Percentiles rank a stretch among this genome's conserved stretches.
These are phyloP conservation scores for Calonectria pauciramosa DNA, from an alignment of 2,329 filamentous ascomycete species.

Conservation along the genomic window DNA sequence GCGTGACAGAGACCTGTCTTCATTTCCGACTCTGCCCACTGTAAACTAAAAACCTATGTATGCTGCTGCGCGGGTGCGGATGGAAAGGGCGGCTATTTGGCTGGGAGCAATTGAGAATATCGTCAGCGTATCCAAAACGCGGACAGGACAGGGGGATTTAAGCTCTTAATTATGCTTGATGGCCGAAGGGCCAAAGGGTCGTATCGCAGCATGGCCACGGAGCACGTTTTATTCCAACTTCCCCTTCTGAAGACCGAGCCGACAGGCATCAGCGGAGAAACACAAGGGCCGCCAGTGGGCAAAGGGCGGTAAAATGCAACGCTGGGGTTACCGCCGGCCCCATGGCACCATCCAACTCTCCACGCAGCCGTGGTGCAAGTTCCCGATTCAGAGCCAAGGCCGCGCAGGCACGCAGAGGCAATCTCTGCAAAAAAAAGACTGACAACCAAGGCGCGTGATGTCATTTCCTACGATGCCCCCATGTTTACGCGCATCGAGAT, in stretches of 20 bases:
- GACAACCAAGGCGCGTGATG: slow-evolving; percentile 8
- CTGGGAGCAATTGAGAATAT: neutral
- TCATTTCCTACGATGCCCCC: neutral
- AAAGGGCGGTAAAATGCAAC: slow-evolving; percentile 9
- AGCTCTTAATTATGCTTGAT: slow-evolving; percentile 16
- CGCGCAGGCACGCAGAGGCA: neutral
- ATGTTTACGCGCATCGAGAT: neutral
- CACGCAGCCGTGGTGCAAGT: slow-evolving; percentile 20
- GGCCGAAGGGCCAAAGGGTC: neutral
- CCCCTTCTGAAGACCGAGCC: slow-evolving; percentile 20
- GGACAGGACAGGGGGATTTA: neutral
- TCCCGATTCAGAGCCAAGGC: neutral
- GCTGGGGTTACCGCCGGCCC: slow-evolving; percentile 16
- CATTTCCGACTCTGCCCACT: neutral
- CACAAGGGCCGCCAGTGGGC: slow-evolving; percentile 27
- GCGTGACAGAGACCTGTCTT: neutral
- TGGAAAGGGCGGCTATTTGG: neutral
- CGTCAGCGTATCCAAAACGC: neutral
- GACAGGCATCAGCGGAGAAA: slow-evolving; percentile 24
- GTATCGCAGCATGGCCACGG: neutral
- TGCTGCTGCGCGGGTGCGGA: neutral
- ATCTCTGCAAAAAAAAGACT: neutral
- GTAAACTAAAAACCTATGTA: neutral
- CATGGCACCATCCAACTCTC: slow-evolving; percentile 35
- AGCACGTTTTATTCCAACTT: neutral